Evolutionary conservation across 306 rosid species (phyloP), one percentile per base, ranked within the genome.

Genomic region (Lablab purpureus): DNA sequence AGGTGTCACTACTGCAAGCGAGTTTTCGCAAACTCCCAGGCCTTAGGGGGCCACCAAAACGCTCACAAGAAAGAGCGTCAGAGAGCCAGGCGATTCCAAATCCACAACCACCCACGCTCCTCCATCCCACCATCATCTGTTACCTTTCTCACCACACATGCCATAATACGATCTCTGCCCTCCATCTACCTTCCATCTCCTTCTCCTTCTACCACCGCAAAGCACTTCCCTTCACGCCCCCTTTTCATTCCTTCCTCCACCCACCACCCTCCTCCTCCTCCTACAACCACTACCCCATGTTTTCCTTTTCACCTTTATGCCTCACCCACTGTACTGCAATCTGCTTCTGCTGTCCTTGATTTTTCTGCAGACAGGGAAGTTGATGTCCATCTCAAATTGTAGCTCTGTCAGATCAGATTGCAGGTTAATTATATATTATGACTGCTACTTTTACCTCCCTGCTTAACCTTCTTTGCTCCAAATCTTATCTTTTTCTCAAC

Each of bases 51-150:
- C 52, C 97, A 91, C 70, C 97, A 91, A 65, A 90, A 91, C 43
- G 97, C 97, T 4, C 97, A 91, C 84, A 91, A 91, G 87, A 82
- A 88, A 73, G 97, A 91, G 73, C 91, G 94, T 27, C 89, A 88
- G 67, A 81, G 87, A n/a, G 88, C 86, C 0, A 88, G 85, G 64
- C 85, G 87, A 23, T 83, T 90, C 75, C 88, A 78, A 6, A 67
- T 80, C 66, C 86, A 82, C 18, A 37, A 36, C 17, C 80, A 65
- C 3, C 71, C 67, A 30, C 77, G 75, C 13, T 47, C 79, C 13
- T 47, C 79, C 71, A 5, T 11, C 19, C 18, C 47, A 25, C 0
- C 25, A 2, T 34, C 25, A 8, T 12, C 71, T 40, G 13, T 40
- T 59, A 6, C 37, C 11, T 3, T 10, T 40, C 32, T 19, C 52